Percentiles rank a stretch among this genome's conserved stretches.
Conservation (phyloP, 139 green algal genomes). For the Limnomonas spitsbergensis region DNA sequence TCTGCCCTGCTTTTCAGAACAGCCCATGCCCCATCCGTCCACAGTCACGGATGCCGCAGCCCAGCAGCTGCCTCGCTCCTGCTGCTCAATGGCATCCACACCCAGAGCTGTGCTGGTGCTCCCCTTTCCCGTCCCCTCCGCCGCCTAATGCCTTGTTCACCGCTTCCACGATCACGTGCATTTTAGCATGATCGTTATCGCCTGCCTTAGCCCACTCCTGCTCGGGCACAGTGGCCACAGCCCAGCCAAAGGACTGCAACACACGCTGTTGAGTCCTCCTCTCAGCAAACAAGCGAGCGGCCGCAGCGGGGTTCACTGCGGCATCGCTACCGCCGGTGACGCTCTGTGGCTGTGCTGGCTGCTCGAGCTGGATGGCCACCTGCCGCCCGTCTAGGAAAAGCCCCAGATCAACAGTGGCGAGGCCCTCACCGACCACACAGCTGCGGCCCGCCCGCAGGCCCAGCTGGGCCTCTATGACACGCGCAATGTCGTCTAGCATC, state of each 20-base stretch:
- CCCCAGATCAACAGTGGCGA: conserved; percentile 5
- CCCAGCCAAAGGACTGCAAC: conserved; percentile 3
- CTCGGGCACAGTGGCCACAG: not conserved
- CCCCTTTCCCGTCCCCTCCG: not conserved
- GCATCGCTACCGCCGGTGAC: not conserved
- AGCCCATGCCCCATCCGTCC: too few relatives aligned
- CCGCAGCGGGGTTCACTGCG: not conserved
- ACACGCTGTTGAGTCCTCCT: not conserved
- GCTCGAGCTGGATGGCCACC: not conserved
- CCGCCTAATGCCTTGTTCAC: conserved; percentile 5
- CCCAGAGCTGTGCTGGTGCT: not conserved
- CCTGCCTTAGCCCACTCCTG: not conserved
- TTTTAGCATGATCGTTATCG: not conserved
- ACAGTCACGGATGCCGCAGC: too few relatives aligned
- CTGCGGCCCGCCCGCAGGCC: not conserved
- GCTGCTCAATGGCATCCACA: not conserved
- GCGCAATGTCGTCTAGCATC: not conserved
- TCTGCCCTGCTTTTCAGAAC: too few relatives aligned
- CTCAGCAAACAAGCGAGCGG: not conserved
- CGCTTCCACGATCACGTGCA: conserved; percentile 9
- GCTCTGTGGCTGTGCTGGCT: not conserved
- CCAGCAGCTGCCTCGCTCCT: too few relatives aligned
- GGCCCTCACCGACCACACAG: conserved; percentile 2
- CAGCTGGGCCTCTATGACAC: not conserved
- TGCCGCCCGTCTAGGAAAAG: not conserved